A percentile compares a stretch with the other conserved stretches of the same genome.
phyloP scores from a whole-genome alignment of 1,284 basidiomycete species.

The Ustilago nuda region DNA sequence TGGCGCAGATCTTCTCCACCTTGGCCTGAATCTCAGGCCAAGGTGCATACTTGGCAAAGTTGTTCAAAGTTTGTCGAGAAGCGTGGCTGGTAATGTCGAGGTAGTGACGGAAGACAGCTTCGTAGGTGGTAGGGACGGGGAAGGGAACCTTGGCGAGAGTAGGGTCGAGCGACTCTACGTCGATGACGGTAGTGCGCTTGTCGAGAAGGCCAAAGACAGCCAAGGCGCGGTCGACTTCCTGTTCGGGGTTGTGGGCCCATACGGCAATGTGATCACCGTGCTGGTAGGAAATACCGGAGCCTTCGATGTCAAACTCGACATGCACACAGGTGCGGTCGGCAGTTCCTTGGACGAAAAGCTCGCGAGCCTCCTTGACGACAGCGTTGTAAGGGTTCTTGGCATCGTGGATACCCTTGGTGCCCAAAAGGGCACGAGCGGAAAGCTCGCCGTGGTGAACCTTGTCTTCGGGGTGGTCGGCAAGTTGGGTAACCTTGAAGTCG shows the following conservation, averaged over 20 bases:
- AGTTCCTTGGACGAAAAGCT: constrained; percentile 80
- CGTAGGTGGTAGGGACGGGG: constrained; percentile 95
- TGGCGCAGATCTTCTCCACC: constrained; percentile 81
- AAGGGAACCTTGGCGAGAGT: constrained; percentile 98
- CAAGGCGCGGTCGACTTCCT: constrained; percentile 89
- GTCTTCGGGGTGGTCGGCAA: constrained; percentile 71
- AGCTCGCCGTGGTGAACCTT: constrained; percentile 68
- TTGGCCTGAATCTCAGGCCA: constrained; percentile 80
- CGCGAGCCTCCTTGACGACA: constrained; percentile 80
- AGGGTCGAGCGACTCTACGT: constrained; percentile 92
- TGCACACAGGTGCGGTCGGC: constrained; percentile 93
- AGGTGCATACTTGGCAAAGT: constrained; percentile 88
- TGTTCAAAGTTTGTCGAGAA: constrained; percentile 90
- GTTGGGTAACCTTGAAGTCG: constrained; percentile 90
- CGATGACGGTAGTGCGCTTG: constrained; percentile 81
- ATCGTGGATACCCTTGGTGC: constrained; percentile 90
- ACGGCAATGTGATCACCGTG: constrained; percentile 97
- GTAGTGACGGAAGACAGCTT: constrained; percentile 93
- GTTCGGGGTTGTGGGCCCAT: constrained; percentile 94
- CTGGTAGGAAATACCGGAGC: constrained; percentile 96
- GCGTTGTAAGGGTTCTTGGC: constrained; percentile 96
- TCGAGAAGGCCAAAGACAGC: constrained; percentile 82
- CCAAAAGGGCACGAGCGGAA: constrained; percentile 79
- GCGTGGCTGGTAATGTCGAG: constrained; percentile 93
- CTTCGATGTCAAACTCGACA: constrained; percentile 92